These are phyloP conservation scores for Iris pallida DNA, from an alignment of 116 monocot genomes.

Conservation along the genomic window DNA sequence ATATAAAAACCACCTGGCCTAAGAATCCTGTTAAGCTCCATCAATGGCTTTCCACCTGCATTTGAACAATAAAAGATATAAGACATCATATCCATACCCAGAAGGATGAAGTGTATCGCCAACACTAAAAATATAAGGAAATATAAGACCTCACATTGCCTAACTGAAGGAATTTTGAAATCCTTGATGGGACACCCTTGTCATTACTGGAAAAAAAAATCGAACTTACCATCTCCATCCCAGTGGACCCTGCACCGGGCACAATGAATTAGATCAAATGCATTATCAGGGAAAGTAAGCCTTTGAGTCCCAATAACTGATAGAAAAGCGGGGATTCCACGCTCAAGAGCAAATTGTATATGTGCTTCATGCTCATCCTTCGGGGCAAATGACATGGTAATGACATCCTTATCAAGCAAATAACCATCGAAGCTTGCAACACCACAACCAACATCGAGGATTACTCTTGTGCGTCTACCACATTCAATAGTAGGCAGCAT, in stretches of 20 bases:
- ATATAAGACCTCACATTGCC: no score
- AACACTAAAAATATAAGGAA: no score
- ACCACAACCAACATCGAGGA: conserved; percentile 97
- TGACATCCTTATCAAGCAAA: conserved; percentile 71
- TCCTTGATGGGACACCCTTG: no score
- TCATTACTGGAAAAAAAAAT: no score
- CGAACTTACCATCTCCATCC: conserved; percentile 64
- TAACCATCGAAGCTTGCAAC: conserved; percentile 97
- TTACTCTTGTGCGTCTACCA: conserved; percentile 76
- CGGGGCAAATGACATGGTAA: conserved; percentile 90
- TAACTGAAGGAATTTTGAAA: no score
- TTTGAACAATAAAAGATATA: no score
- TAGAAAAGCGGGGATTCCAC: no score
- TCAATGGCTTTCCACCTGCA: no score
- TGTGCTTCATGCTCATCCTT: conserved; percentile 99
- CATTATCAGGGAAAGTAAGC: conserved; percentile 86
- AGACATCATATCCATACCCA: no score
- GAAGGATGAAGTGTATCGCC: no score
- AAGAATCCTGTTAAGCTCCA: no score
- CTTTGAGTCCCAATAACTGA: conserved; percentile 84
- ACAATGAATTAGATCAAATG: conserved; percentile 87
- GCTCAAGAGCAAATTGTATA: conserved; percentile 94
- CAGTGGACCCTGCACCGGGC: conserved; percentile 77
- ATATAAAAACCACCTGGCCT: no score
- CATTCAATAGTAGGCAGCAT: conserved; percentile 57